These are phyloP conservation scores for Lasiodiplodia hormozganensis DNA, from an alignment of 2,329 filamentous ascomycete genomes.

Conservation along the genomic window DNA sequence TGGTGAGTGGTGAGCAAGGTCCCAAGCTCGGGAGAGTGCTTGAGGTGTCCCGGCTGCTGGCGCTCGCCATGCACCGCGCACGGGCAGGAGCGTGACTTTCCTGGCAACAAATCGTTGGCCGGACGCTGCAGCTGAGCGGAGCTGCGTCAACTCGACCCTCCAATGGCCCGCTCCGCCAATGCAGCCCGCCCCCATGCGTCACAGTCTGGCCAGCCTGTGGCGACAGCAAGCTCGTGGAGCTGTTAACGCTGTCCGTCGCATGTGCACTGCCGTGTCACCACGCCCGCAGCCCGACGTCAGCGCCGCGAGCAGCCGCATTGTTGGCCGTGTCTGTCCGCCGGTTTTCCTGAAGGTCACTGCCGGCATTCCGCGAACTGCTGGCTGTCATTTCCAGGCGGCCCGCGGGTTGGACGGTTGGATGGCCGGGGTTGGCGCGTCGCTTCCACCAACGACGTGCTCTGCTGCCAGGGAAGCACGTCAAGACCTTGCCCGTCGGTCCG, in stretches of 20 bases:
- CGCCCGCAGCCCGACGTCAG: conserved; percentile 9
- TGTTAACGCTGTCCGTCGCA: background rate
- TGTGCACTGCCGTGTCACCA: conserved; percentile 18
- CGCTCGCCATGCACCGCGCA: conserved; percentile 13
- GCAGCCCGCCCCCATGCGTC: background rate
- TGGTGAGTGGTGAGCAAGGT: conserved; percentile 26
- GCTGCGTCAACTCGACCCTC: background rate
- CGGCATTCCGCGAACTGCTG: background rate
- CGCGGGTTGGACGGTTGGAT: background rate
- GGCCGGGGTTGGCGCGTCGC: background rate
- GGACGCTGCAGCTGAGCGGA: conserved; percentile 25
- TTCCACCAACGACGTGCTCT: conserved; percentile 1
- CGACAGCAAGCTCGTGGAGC: conserved; percentile 8
- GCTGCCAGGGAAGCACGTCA: conserved; percentile 11
- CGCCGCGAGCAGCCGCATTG: conserved; percentile 20
- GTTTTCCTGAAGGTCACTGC: background rate
- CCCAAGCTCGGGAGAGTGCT: conserved; percentile 24
- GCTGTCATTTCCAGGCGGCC: background rate
- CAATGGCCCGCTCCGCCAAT: conserved; percentile 21
- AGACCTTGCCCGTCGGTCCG: background rate
- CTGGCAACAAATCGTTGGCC: conserved; percentile 25
- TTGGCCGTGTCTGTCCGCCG: background rate
- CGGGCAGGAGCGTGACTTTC: conserved; percentile 28
- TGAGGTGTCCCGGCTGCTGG: conserved; percentile 26
- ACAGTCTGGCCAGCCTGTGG: background rate